phyloP scores from a whole-genome alignment of 495 filamentous ascomycete species.

The Usnea hakonensis region DNA sequence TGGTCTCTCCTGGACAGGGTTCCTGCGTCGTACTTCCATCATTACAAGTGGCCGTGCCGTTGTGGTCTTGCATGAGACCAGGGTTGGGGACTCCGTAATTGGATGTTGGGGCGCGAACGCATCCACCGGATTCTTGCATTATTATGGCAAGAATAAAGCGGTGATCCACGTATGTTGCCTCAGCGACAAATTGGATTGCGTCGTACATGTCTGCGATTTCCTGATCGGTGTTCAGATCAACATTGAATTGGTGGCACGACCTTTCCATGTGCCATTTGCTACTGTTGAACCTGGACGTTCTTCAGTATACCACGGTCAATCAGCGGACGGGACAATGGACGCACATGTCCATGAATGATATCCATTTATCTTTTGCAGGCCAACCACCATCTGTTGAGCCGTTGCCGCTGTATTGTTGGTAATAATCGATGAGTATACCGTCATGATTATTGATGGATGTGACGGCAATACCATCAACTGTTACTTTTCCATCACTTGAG shows the following conservation, averaged over 20 bases:
- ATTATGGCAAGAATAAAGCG: constrained; percentile 52
- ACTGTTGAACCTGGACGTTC: constrained; percentile 30
- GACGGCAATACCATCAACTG: neutral
- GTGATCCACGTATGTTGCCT: constrained; percentile 38
- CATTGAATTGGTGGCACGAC: constrained; percentile 38
- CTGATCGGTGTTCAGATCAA: constrained; percentile 30
- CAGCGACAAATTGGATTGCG: constrained; percentile 35
- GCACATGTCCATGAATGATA: constrained; percentile 21
- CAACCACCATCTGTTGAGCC: constrained; percentile 18
- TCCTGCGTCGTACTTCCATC: constrained; percentile 26
- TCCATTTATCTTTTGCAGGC: constrained; percentile 18
- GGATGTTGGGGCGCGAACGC: constrained; percentile 45
- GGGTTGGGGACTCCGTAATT: constrained; percentile 42
- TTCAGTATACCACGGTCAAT: neutral
- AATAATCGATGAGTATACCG: constrained; percentile 13
- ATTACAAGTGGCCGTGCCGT: constrained; percentile 42
- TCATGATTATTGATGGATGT: constrained; percentile 7
- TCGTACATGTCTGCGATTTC: constrained; percentile 37
- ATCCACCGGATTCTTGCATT: constrained; percentile 54
- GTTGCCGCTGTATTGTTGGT: constrained; percentile 18
- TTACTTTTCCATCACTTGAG: constrained; percentile 1
- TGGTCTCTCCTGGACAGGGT: constrained; percentile 40
- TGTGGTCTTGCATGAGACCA: constrained; percentile 49
- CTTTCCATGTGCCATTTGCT: constrained; percentile 36
- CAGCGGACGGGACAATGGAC: neutral